Evolutionary conservation across 2,329 filamentous ascomycete genomes (phyloP).

Genomic region (Penicillium nordicum): DNA sequence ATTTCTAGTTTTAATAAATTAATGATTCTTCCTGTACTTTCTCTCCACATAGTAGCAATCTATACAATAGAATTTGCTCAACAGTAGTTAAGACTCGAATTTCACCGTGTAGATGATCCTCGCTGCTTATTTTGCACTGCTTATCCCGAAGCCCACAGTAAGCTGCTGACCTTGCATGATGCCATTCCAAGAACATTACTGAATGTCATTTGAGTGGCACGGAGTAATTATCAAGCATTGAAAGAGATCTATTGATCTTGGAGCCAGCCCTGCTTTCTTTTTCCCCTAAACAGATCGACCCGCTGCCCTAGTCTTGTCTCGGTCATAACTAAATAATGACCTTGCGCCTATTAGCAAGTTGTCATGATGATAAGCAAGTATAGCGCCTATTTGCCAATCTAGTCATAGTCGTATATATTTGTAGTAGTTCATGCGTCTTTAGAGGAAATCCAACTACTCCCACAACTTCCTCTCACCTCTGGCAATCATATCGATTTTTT

Average conservation of each 20-base stretch:
- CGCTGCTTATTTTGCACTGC: no score
- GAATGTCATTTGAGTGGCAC: background rate
- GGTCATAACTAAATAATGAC: background rate
- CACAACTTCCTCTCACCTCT: background rate
- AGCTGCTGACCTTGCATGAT: background rate
- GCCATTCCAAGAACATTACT: background rate
- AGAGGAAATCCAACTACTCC: background rate
- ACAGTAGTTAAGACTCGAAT: no score
- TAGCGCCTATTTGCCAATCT: background rate
- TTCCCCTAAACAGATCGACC: no score
- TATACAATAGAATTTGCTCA: no score
- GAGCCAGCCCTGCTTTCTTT: background rate
- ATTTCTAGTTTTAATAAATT: no score
- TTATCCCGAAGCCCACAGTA: background rate
- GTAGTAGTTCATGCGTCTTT: background rate
- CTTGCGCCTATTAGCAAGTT: background rate
- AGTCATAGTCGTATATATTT: background rate
- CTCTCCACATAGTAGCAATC: no score
- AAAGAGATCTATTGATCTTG: background rate
- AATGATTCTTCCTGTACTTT: no score
- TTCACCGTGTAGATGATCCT: no score
- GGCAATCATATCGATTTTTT: background rate
- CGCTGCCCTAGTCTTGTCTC: no score
- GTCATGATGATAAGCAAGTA: background rate
- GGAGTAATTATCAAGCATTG: no score